Base-by-base conservation (phyloP, 164 flowering plant species). In the Magnolia changhungtana region DNA sequence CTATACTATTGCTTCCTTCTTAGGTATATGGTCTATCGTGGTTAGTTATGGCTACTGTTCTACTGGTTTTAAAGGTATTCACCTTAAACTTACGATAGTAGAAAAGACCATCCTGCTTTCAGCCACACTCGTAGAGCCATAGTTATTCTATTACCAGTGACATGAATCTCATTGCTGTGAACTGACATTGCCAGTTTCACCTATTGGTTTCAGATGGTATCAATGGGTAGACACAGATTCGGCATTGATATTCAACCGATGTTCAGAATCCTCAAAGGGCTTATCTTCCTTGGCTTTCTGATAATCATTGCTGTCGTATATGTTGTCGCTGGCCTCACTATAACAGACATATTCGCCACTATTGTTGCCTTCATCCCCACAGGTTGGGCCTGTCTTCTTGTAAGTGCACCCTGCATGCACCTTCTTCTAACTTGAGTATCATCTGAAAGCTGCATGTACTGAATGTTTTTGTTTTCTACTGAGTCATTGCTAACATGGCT, bases 1-100 rank as follows among this genome's bases (percentile, higher is more conserved):
- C 6, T 61, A 11, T 59, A 13, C 37, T 70, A 49, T 50, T 16
- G 27, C 29, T 72, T 75, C 61, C 78, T 72, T 82, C 4, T 63
- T 64, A 96, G 99, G 97, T 94, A 1, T 96, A 94, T 83, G 99
- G 88, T 9, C 89, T 94, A 67, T 96, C 99, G 51, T 96, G 99
- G 99, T 81, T 87, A 58, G 95, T 96, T 31, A 88, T 96, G 93
- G 83, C 81, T n/a, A 79, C 84, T 50, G 89, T 83, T 72, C 86
- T 91, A 72, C 63, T 91, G 68, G 94, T 92, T 63, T 75, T 96
- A 58, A 96, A 96, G 99, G 99, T 96, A 89, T 31, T 1, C 27
- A 1, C 23, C 45, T 7, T 50, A 16, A 72, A 50, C 63, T 51
- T 58, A 59, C 1, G 16, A 29, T 2, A 45, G 1, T 10, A 29